Evolutionary conservation across 148 eudicot genomes (phyloP).

Genomic region (Rhododendron kiyosumense): DNA sequence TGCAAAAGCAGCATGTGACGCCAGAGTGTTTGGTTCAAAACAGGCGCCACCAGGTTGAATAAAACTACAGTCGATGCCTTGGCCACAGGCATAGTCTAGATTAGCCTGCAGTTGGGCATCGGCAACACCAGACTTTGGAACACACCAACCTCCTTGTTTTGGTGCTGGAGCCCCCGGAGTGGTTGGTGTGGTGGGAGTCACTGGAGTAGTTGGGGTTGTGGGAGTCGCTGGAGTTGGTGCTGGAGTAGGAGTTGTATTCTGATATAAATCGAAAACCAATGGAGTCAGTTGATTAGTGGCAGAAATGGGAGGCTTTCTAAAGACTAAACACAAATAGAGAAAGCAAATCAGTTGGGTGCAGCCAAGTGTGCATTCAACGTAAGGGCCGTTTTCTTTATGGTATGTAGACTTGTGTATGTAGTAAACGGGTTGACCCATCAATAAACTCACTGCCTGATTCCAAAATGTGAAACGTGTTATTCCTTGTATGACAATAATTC

Average conservation of each 20-base stretch:
- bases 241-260: constrained; percentile 12
- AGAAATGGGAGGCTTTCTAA: neutral
- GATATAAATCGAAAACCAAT: neutral
- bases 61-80: constrained; percentile 62
- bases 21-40: constrained; percentile 57
- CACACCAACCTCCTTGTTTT: constrained; percentile 63
- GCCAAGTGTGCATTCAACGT: neutral
- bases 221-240: constrained; percentile 24
- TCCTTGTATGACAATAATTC: neutral
- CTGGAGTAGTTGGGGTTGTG: constrained; percentile 23
- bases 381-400: neutral
- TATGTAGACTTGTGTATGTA: neutral
- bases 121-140: constrained; percentile 64
- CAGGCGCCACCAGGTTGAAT: constrained; percentile 79
- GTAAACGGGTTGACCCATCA: neutral
- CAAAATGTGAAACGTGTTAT: neutral
- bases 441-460: neutral
- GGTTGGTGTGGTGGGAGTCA: neutral
- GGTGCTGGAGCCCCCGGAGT: constrained; percentile 31
- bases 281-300: neutral
- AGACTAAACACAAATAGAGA: neutral
- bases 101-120: constrained; percentile 62
- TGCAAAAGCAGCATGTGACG: constrained; percentile 72
- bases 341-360: neutral
- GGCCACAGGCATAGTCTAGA: constrained; percentile 68